Base-by-base conservation (phyloP, 805 yeast genomes). In the Candida silvicultrix region DNA sequence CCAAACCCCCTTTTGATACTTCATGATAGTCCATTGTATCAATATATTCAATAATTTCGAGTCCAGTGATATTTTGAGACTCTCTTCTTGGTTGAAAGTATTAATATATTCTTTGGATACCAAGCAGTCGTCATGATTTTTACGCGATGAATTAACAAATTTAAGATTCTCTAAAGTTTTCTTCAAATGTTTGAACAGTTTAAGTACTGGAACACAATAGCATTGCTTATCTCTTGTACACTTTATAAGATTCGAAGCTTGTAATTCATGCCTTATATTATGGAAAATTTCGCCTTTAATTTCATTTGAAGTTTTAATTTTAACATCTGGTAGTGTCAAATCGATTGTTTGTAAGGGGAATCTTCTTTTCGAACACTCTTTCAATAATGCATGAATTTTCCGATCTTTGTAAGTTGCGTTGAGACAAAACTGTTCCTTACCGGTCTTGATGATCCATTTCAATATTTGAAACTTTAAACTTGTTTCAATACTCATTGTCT, bases 261-360 rank as follows among this genome's bases (percentile, higher is more conserved):
- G 53, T 8, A 66, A 43, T 6, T 43, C 42, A 39, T 58, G 62
- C 21, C 67, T 48, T 2, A 60, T 49, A 1, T 45, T 44, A 36
- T 63, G 64, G 46, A 66, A 64, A 3, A 58, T 23, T n/a, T 56
- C 47, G 14, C 47, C 49, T 40, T 55, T 52, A 1, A 52, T 42
- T 10, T 51, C 49, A 41, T 51, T 46, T 8, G 39, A 25, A 5
- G 51, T 38, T 14, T 45, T 42, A n/a, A 56, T 38, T 11, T 46
- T 43, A 4, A 39, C 11, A 5, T 41, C 43, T 2, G 52, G 43
- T 2, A 49, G 31, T 1, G 47, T 46, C 10, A 48, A 41, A 15
- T 48, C 52, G 10, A 57, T 45, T 0, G 48, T 36, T 41, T 56
- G 46, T 36, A 22, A 22, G 4, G 57, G 45, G 35, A 58, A 49